Percentiles rank a stretch among this genome's conserved stretches.
These are phyloP conservation scores for Hortiboletus campestris DNA, from an alignment of 768 basidiomycete species.

Conservation along the genomic window DNA sequence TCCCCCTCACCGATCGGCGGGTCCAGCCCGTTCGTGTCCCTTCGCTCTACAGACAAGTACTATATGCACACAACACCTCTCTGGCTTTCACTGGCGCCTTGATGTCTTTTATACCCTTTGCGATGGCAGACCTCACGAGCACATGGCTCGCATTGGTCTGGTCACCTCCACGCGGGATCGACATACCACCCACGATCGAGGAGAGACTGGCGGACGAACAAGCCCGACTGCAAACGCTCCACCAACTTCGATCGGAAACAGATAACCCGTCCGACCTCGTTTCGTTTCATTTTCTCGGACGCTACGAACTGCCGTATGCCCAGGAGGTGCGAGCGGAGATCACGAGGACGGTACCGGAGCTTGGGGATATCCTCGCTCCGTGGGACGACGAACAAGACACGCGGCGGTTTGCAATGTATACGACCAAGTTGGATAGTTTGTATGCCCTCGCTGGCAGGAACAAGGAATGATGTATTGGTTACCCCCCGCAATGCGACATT, in stretches of 20 bases:
- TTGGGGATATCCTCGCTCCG: slow-evolving; percentile 17
- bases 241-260: slow-evolving; percentile 15
- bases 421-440: slow-evolving; percentile 28
- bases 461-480: neutral
- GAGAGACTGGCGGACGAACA: slow-evolving; percentile 39
- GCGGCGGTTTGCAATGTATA: slow-evolving; percentile 27
- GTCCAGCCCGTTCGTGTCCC: slow-evolving; percentile 41
- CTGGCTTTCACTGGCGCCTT: slow-evolving; percentile 47
- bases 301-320: slow-evolving; percentile 24
- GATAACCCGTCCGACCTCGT: slow-evolving; percentile 27
- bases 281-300: slow-evolving; percentile 25
- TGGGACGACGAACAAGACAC: slow-evolving; percentile 31
- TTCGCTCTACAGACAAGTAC: slow-evolving; percentile 41
- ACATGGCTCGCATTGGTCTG: slow-evolving; percentile 49
- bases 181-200: slow-evolving; percentile 35
- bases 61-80: slow-evolving; percentile 46
- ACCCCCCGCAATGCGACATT: neutral
- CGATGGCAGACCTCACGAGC: slow-evolving; percentile 47
- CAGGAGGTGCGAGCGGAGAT: slow-evolving; percentile 16
- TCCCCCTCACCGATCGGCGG: slow-evolving; percentile 28
- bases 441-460: slow-evolving; percentile 12
- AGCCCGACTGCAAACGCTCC: slow-evolving; percentile 31
- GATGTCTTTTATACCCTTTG: slow-evolving; percentile 47
- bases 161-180: slow-evolving; percentile 21
- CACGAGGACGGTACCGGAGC: slow-evolving; percentile 7